Conservation (phyloP, 495 filamentous ascomycete genomes). For the Trichodelitschia bisporula region DNA sequence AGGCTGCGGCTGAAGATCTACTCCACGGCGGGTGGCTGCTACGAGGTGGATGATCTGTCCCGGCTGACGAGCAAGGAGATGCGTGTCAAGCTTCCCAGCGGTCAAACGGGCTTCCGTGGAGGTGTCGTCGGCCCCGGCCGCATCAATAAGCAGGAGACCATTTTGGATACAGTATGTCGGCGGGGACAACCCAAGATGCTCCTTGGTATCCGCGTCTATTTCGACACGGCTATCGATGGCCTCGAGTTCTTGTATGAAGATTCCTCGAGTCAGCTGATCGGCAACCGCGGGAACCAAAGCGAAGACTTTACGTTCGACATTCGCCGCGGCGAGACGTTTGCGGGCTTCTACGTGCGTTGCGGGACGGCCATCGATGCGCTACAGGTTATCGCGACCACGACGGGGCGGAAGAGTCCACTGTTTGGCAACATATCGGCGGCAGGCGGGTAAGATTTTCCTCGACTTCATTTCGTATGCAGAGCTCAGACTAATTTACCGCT, state of each 20-base stretch:
- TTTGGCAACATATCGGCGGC: conserved; percentile 70
- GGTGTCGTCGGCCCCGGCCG: conserved; percentile 51
- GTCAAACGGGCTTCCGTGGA: conserved; percentile 48
- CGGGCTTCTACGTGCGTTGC: conserved; percentile 66
- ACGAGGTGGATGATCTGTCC: conserved; percentile 42
- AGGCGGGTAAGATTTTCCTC: conserved; percentile 44
- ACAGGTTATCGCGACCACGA: conserved; percentile 71
- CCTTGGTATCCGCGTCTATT: conserved; percentile 49
- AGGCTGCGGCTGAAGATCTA: conserved; percentile 45
- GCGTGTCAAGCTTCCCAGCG: conserved; percentile 48
- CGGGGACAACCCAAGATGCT: conserved; percentile 48
- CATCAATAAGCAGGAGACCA: conserved; percentile 46
- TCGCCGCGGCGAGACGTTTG: conserved; percentile 59
- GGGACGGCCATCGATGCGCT: conserved; percentile 77
- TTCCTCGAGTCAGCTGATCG: conserved; percentile 66
- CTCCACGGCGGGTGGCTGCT: conserved; percentile 45
- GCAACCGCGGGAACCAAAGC: conserved; percentile 56
- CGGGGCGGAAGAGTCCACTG: conserved; percentile 59
- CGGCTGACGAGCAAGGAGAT: conserved; percentile 40
- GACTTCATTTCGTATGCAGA: too few relatives aligned
- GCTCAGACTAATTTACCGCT: too few relatives aligned
- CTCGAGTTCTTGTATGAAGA: conserved; percentile 90
- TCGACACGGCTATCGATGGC: conserved; percentile 57
- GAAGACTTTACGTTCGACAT: conserved; percentile 55
- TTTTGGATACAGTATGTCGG: conserved; percentile 41